phyloP scores from a whole-genome alignment of 192 early-diverging fungal species.

The Coemansia sp. region DNA sequence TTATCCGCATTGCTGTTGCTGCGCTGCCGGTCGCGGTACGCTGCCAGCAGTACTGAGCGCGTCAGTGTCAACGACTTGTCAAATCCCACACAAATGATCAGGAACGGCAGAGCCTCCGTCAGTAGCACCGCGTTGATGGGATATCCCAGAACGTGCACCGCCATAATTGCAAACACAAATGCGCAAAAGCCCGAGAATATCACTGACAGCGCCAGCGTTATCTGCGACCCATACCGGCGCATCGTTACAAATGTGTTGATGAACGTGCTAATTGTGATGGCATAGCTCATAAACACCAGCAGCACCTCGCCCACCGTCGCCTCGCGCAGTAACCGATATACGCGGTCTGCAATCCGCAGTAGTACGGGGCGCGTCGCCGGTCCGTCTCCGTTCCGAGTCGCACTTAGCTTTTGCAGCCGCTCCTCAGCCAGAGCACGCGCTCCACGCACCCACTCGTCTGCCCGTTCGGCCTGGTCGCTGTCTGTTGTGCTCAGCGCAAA shows the following conservation, averaged over 20 bases:
- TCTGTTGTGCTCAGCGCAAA: conserved; percentile 44
- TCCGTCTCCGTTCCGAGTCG: neutral
- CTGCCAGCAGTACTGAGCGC: conserved; percentile 70
- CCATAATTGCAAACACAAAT: conserved; percentile 71
- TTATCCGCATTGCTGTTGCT: conserved; percentile 3
- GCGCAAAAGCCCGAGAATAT: conserved; percentile 73
- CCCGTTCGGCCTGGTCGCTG: conserved; percentile 11
- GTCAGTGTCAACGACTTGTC: conserved; percentile 84
- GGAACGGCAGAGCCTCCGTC: conserved; percentile 87
- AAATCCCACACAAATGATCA: conserved; percentile 87
- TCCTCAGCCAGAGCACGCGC: conserved; percentile 23
- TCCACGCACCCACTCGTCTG: conserved; percentile 30
- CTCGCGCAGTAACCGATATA: conserved; percentile 67
- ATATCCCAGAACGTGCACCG: conserved; percentile 68
- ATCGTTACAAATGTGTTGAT: conserved; percentile 80
- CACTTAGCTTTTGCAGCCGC: conserved; percentile 21
- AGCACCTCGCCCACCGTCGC: conserved; percentile 77
- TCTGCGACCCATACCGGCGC: conserved; percentile 79
- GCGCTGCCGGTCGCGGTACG: conserved; percentile 40
- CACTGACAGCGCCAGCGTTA: conserved; percentile 72
- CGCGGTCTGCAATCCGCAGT: conserved; percentile 42
- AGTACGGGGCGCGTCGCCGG: conserved; percentile 13
- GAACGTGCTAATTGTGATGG: conserved; percentile 81
- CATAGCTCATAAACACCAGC: conserved; percentile 74
- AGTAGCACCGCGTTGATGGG: conserved; percentile 70